Conservation (phyloP, 1,139 yeast genomes). For the Chernovozyma aurita region DNA sequence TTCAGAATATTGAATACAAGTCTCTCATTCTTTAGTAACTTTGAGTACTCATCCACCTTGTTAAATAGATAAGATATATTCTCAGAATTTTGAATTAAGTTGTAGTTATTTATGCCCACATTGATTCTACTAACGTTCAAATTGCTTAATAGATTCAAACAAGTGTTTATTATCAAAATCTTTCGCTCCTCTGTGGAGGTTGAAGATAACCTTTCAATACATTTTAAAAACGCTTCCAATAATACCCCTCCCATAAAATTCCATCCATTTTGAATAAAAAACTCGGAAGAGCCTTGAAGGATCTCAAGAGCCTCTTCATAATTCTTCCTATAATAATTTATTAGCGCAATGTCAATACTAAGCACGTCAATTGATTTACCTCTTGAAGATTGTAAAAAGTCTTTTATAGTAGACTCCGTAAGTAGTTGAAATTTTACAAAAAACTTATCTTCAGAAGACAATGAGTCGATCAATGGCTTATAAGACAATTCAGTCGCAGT, state of each 20-base stretch:
- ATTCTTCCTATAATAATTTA: constrained; percentile 56
- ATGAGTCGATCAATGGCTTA: constrained; percentile 12
- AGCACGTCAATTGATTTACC: constrained; percentile 68
- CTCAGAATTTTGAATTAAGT: constrained; percentile 16
- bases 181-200: constrained; percentile 15
- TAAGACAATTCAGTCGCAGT: constrained; percentile 12
- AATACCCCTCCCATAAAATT: constrained; percentile 61
- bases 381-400: constrained; percentile 45
- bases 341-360: constrained; percentile 75
- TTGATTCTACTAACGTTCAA: constrained; percentile 15
- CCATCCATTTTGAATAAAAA: constrained; percentile 73
- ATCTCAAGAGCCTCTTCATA: constrained; percentile 60
- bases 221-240: constrained; percentile 62
- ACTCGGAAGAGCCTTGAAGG: constrained; percentile 63
- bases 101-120: constrained; percentile 29
- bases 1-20: constrained; percentile 24
- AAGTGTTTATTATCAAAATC: constrained; percentile 23
- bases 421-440: constrained; percentile 25
- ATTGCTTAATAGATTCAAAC: constrained; percentile 32
- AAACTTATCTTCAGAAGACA: constrained; percentile 16
- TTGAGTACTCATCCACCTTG: constrained; percentile 19
- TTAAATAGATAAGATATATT: constrained; percentile 20
- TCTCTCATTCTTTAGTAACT: constrained; percentile 10
- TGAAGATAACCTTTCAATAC: constrained; percentile 48
- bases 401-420: constrained; percentile 42